Evolutionary conservation across 495 filamentous ascomycete species (phyloP).

Genomic region (Neurospora terricola): DNA sequence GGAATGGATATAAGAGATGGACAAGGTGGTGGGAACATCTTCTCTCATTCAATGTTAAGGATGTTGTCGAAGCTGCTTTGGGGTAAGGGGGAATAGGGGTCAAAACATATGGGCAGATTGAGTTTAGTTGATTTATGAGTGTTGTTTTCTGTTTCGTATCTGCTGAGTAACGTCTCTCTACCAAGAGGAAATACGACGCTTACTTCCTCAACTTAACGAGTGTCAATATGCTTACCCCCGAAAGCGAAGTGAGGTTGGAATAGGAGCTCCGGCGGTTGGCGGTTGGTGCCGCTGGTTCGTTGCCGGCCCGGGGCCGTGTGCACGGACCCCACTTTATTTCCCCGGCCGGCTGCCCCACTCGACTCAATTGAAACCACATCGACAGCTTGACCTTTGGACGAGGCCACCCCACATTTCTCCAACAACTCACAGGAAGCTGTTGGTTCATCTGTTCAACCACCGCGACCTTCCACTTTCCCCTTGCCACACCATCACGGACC

Average conservation of each 20-base stretch:
- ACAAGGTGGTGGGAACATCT: background rate
- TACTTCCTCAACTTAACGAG: background rate
- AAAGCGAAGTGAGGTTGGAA: background rate
- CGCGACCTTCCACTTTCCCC: background rate
- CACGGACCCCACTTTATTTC: conserved; percentile 18
- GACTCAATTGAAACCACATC: conserved; percentile 4
- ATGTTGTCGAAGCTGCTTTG: background rate
- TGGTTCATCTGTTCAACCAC: background rate
- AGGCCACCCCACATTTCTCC: conserved; percentile 5
- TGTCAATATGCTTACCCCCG: background rate
- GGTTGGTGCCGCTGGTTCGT: background rate
- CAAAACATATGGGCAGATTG: background rate
- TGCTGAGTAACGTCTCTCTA: background rate
- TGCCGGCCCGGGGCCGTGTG: background rate
- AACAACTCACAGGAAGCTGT: background rate
- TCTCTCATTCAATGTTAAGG: background rate
- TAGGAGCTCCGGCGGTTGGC: background rate
- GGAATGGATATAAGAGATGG: background rate
- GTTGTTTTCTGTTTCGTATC: background rate
- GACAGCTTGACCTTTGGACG: background rate
- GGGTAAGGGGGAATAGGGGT: background rate
- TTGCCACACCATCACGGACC: background rate
- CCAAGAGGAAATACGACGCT: too few species aligned
- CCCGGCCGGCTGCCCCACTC: background rate
- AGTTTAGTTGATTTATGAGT: background rate